Evolutionary conservation across 192 early-diverging fungal genomes (phyloP), one percentile per base, ranked within the genome.

Genomic region (Polychytrium aggregatum): DNA sequence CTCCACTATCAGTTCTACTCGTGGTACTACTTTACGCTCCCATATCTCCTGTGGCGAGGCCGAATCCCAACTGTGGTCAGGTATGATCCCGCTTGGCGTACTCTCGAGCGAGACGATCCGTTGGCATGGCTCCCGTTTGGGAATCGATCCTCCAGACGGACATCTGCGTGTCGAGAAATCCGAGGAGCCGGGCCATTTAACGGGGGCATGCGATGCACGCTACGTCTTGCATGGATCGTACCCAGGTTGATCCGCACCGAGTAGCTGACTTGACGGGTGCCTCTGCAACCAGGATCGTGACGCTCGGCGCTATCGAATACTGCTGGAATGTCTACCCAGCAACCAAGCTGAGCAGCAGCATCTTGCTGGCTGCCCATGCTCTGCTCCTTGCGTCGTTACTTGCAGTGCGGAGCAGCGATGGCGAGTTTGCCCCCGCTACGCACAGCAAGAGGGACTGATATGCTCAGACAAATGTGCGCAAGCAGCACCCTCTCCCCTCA

Each of bases 1-100:
- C 64, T 98, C 46, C 94, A 98, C 57, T 95, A 94, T 57, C 92
- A 96, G 72, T 98, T 98, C 58, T 98, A 89, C 55, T 70, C 86
- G 0, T 98, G 94, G 94, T 98, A 95, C 60, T 85, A 66, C 31
- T 82, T 87, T 61, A 73, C 80, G 29, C 35, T 96, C 28, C 94
- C 94, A 11, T 86, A 83, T 43, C 55, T 98, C 8, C 53, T 90
- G 13, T 84, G 79, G 68, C 65, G 78, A 40, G 63, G 63, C 0
- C 16, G 27, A 7, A 43, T 59, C 3, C 58, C 48, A 0, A 27
- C 59, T 16, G 9, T 50, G 3, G 17, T 64, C 17, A 56, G 59
- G 63, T 54, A n/a, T 16, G 33, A 17, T 62, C 16, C 46, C 56
- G 57, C 33, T 61, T 17, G 52, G 52, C 7, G 63, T 60, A 42